phyloP scores from a whole-genome alignment of 306 rosid species.

The Casuarina cunninghamiana region DNA sequence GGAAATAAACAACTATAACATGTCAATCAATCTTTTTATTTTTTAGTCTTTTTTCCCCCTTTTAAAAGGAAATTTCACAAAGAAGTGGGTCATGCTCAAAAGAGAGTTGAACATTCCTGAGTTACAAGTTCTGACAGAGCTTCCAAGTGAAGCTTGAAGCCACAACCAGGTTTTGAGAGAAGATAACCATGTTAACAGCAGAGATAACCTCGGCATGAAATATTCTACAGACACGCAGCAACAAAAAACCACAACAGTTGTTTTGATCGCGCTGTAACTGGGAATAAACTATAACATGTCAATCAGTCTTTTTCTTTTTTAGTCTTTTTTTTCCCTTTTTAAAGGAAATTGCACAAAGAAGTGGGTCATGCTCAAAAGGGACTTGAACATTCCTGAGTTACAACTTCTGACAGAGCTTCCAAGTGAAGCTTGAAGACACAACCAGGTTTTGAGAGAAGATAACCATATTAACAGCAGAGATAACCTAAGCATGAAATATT shows the following conservation, averaged over 20 bases:
- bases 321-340: neutral
- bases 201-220: neutral
- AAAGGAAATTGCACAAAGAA: neutral
- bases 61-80: neutral
- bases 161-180: neutral
- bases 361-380: neutral
- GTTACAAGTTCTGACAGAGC: neutral
- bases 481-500: neutral
- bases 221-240: neutral
- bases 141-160: neutral
- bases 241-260: neutral
- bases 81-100: neutral
- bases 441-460: neutral
- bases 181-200: neutral
- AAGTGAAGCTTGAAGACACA: neutral
- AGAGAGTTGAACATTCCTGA: neutral
- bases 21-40: neutral
- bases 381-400: neutral
- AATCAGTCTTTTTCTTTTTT: neutral
- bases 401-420: neutral
- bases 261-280: neutral
- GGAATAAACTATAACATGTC: neutral
- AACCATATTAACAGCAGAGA: neutral
- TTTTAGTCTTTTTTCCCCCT: neutral
- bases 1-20: neutral